Conservation (phyloP, 495 filamentous ascomycete species). For the Trichoderma orchidacearum region DNA sequence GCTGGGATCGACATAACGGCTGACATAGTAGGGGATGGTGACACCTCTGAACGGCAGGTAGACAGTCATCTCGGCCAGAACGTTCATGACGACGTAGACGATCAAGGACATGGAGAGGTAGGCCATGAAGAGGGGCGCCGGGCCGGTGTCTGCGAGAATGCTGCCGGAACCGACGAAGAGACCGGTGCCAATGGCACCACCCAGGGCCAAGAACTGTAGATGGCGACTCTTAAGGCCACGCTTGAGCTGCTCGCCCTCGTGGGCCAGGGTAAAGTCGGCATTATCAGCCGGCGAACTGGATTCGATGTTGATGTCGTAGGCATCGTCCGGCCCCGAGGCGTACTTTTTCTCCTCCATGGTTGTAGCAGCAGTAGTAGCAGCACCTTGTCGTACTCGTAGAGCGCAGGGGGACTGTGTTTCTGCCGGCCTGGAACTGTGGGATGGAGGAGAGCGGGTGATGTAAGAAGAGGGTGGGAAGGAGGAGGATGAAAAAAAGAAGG, state of each 20-base stretch:
- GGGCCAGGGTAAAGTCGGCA: constrained; percentile 1
- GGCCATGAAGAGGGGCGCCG: constrained; percentile 36
- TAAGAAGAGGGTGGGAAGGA: too few relatives aligned
- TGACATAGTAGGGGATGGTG: constrained; percentile 49
- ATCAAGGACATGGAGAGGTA: constrained; percentile 37
- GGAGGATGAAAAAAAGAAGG: not conserved
- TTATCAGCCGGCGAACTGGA: not conserved
- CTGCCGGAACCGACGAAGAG: constrained; percentile 39
- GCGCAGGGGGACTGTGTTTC: too few relatives aligned
- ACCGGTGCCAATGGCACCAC: constrained; percentile 48
- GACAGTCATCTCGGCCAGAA: constrained; percentile 37
- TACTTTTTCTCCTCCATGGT: not conserved
- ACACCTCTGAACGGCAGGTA: constrained; percentile 46
- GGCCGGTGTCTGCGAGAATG: constrained; percentile 31
- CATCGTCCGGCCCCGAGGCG: not conserved
- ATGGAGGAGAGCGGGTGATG: too few relatives aligned
- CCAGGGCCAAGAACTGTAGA: constrained; percentile 61
- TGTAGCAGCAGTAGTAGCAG: too few relatives aligned
- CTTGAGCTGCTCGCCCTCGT: constrained; percentile 24
- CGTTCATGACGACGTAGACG: constrained; percentile 34
- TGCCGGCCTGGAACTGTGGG: too few relatives aligned
- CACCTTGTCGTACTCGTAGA: too few relatives aligned
- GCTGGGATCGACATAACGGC: constrained; percentile 59
- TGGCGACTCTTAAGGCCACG: constrained; percentile 54
- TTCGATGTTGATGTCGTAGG: constrained; percentile 1